Evolutionary conservation across 179 eudicot genomes (phyloP).

Genomic region (Spergularia azorica): DNA sequence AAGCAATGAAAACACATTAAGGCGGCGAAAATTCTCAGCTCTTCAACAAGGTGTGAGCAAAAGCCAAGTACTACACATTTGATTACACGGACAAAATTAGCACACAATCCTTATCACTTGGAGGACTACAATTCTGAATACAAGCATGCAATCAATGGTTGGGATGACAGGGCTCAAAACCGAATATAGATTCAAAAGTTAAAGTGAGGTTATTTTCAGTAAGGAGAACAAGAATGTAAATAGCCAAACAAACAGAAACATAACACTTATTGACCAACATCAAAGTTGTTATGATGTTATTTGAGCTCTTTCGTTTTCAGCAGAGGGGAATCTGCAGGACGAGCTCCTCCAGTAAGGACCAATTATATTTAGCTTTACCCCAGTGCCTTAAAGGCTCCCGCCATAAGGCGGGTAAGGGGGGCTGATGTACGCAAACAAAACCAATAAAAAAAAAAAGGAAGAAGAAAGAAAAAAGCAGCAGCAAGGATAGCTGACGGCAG

Average conservation of each 20-base stretch:
- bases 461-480: too few species aligned
- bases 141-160: not conserved
- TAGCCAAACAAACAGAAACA: not conserved
- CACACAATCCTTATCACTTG: not conserved
- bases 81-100: not conserved
- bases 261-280: not conserved
- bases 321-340: not conserved
- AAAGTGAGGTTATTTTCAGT: not conserved
- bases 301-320: not conserved
- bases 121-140: not conserved
- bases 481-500: not conserved
- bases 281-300: not conserved
- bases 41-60: not conserved
- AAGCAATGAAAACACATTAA: constrained; percentile 14
- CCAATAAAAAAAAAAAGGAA: too few species aligned
- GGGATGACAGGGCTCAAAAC: not conserved
- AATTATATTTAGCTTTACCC: not conserved
- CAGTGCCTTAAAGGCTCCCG: too few species aligned
- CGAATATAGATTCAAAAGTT: not conserved
- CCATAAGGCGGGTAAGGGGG: too few species aligned
- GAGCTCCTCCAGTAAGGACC: not conserved
- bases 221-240: not conserved
- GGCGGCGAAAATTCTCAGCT: not conserved
- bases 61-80: not conserved
- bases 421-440: too few species aligned